A percentile compares a stretch with the other conserved stretches of the same genome.
These are phyloP conservation scores for Fusarium abutilonis DNA, from an alignment of 2,329 filamentous ascomycete genomes.

Conservation along the genomic window DNA sequence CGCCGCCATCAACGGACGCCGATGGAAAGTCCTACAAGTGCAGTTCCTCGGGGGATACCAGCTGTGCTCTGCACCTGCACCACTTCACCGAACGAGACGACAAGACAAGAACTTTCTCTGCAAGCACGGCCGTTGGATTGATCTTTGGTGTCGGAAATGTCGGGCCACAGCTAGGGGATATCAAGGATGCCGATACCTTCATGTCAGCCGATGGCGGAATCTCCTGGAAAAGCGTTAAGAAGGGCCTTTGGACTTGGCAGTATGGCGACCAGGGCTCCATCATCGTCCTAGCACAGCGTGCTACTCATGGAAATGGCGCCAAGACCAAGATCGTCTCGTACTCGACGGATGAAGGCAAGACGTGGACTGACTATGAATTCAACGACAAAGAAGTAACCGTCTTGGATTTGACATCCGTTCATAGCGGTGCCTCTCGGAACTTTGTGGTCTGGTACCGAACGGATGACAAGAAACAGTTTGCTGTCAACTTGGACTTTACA, in stretches of 20 bases:
- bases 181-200: slow-evolving; percentile 85
- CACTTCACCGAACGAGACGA: slow-evolving; percentile 92
- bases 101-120: slow-evolving; percentile 85
- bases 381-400: slow-evolving; percentile 75
- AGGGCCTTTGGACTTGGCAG: slow-evolving; percentile 91
- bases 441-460: slow-evolving; percentile 87
- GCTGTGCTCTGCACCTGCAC: slow-evolving; percentile 91
- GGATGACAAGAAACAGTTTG: slow-evolving; percentile 67
- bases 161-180: slow-evolving; percentile 71
- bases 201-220: slow-evolving; percentile 92
- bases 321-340: slow-evolving; percentile 77
- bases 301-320: slow-evolving; percentile 71
- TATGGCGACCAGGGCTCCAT: slow-evolving; percentile 96
- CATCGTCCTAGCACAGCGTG: slow-evolving; percentile 83
- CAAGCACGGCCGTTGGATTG: slow-evolving; percentile 84
- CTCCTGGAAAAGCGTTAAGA: slow-evolving; percentile 84
- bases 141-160: slow-evolving; percentile 95
- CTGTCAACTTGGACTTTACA: slow-evolving; percentile 89
- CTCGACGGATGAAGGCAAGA: slow-evolving; percentile 81
- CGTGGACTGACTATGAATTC: slow-evolving; percentile 82
- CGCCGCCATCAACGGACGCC: slow-evolving; percentile 75
- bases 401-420: slow-evolving; percentile 84
- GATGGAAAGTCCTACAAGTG: slow-evolving; percentile 79
- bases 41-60: slow-evolving; percentile 65
- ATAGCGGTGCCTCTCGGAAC: slow-evolving; percentile 88